Percentiles rank a stretch among this genome's conserved stretches.
phyloP scores from a whole-genome alignment of 2,329 filamentous ascomycete genomes.

The Chalaropsis ovoidea region DNA sequence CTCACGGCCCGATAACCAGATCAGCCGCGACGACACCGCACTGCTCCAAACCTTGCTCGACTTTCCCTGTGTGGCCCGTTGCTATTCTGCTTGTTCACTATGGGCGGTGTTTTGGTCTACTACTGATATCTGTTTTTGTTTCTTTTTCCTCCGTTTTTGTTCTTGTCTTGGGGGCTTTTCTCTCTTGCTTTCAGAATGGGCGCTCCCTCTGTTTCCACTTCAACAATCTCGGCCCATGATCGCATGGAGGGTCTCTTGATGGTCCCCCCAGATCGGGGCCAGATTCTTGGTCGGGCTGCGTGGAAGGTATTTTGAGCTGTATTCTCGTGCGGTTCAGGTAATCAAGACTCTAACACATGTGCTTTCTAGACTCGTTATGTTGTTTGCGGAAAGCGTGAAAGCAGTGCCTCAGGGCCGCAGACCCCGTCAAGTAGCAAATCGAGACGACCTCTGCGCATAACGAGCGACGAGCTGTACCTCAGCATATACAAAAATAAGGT shows the following conservation, averaged over 20 bases:
- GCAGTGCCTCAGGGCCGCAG: conserved; percentile 28
- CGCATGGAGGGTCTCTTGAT: conserved; percentile 40
- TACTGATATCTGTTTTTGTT: conserved; percentile 31
- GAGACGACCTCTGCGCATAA: conserved; percentile 25
- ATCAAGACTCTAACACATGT: conserved; percentile 11
- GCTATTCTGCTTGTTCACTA: conserved; percentile 2
- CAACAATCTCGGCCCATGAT: conserved; percentile 30
- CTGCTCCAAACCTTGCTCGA: not conserved
- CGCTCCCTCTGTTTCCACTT: not conserved
- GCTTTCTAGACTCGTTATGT: conserved; percentile 47
- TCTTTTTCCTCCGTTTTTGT: not conserved
- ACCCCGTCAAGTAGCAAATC: conserved; percentile 36
- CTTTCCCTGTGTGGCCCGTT: not conserved
- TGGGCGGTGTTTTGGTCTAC: conserved; percentile 68
- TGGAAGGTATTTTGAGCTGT: conserved; percentile 40
- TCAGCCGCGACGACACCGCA: not conserved
- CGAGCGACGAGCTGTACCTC: conserved; percentile 36
- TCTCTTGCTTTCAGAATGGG: conserved; percentile 11
- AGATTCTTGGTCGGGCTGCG: conserved; percentile 41
- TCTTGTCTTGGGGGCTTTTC: not conserved
- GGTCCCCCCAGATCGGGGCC: conserved; percentile 42
- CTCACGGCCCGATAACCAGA: not conserved
- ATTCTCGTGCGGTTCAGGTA: not conserved
- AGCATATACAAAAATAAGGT: conserved; percentile 50
- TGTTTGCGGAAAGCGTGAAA: conserved; percentile 38